Percentiles rank a stretch among this genome's conserved stretches.
Conservation (phyloP, 352 stramenopile genomes). For the Pythium coloratum region DNA sequence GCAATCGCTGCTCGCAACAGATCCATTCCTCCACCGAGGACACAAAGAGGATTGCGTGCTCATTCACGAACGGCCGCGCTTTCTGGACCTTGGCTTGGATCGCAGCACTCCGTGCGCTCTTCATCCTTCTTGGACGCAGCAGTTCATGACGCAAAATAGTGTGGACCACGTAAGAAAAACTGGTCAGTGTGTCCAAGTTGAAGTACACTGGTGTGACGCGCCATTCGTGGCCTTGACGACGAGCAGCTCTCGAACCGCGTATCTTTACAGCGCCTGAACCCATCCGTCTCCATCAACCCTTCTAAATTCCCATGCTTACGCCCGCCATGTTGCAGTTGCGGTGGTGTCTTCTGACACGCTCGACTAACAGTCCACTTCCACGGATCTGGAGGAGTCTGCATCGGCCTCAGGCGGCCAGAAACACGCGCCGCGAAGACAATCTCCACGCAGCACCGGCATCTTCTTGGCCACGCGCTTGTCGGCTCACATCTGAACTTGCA, state of each 20-base stretch:
- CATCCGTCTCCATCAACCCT: conserved; percentile 2
- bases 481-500: conserved; percentile 1
- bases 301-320: background rate
- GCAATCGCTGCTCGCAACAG: conserved; percentile 48
- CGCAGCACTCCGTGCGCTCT: conserved; percentile 25
- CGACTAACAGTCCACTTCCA: background rate
- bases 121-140: conserved; percentile 9
- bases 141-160: no score
- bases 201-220: conserved; percentile 19
- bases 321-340: conserved; percentile 22
- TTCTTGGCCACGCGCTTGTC: background rate
- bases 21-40: conserved; percentile 39
- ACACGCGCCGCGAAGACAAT: conserved; percentile 10
- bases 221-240: conserved; percentile 16
- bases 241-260: conserved; percentile 4
- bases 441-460: background rate
- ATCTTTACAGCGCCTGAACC: conserved; percentile 24
- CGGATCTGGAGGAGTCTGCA: background rate
- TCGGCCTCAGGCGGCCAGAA: conserved; percentile 7
- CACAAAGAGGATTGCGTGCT: conserved; percentile 50
- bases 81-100: conserved; percentile 42
- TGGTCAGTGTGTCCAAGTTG: conserved; percentile 6
- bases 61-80: conserved; percentile 50
- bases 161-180: no score
- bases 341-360: background rate